Evolutionary conservation across 148 eudicot genomes (phyloP).

Genomic region (Pouteria glomerata): DNA sequence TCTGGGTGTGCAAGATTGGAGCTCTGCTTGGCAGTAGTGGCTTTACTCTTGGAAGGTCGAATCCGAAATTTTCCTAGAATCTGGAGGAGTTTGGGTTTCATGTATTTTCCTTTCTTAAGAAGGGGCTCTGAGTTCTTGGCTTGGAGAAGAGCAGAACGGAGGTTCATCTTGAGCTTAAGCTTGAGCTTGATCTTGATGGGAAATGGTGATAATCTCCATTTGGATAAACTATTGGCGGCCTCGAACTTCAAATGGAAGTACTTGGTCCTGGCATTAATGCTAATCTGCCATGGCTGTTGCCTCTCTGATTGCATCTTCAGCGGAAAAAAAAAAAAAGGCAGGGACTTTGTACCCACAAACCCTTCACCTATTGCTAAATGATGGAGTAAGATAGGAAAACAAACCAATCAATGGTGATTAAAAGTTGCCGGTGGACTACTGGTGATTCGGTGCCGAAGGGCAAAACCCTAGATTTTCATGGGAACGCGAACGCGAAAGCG

Average conservation of each 20-base stretch:
- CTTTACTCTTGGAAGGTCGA: background rate
- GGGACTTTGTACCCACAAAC: too few relatives aligned
- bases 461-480: too few relatives aligned
- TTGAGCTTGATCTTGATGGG: constrained; percentile 8
- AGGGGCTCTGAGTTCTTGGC: constrained; percentile 4
- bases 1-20: constrained; percentile 1
- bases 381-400: too few relatives aligned
- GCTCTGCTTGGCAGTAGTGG: background rate
- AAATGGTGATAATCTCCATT: background rate
- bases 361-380: too few relatives aligned
- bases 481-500: too few relatives aligned
- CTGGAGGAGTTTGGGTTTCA: constrained; percentile 5
- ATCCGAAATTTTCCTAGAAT: constrained; percentile 9
- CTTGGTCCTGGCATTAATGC: constrained; percentile 7
- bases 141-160: background rate
- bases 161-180: constrained; percentile 2
- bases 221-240: constrained; percentile 3
- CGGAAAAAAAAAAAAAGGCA: background rate
- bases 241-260: constrained; percentile 8
- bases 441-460: too few relatives aligned
- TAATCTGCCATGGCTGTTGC: constrained; percentile 2
- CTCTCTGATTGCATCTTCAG: constrained; percentile 4
- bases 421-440: too few relatives aligned
- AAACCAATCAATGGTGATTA: too few relatives aligned
- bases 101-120: background rate